Base-by-base conservation (phyloP, 139 green algal species). In the Nannochloris sp. region DNA sequence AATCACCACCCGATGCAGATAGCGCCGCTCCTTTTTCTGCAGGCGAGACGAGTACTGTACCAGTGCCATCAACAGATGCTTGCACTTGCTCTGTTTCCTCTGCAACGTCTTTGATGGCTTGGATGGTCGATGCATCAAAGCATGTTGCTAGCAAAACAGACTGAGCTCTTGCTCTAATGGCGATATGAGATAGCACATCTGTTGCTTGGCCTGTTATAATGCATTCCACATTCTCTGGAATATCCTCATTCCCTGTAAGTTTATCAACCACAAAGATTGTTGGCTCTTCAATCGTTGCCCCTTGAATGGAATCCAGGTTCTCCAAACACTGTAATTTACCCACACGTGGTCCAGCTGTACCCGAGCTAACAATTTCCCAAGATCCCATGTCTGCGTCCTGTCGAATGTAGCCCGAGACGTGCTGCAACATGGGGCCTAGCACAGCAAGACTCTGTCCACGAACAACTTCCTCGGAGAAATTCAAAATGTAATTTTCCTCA, bases 401-500 rank as follows among this genome's bases (percentile, higher is more conserved):
- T 11, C 84, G 67, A 48, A 92, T 63, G 49, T 69, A 65, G 20
- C 75, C 78, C 67, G 87, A 75, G 64, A 95, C 75, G 63, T 33
- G 63, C 49, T 72, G 66, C 36, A 96, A 64, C 62, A 95, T 65
- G 28, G 60, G 60, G 25, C 73, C 78, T 9, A 84, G 70, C 14
- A 89, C 62, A 66, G 90, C 91, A 17, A 87, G 29, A 1, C 85
- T 73, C 67, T 89, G 86, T n/a, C 79, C 80, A 17, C 90, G 76
- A 36, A 93, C 87, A 51, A 92, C 80, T 80, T 96, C 90, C 80
- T 93, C 87, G 13, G 82, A 86, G 78, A 96, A 96, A 72, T 94
- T 96, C 50, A 66, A 46, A 30, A 92, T 73, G 67, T 91, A 89
- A 13, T 57, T 55, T 10, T 31, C 23, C 36, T 88, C 76, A 56